Evolutionary conservation across 129 eudicot species (phyloP), one percentile per base, ranked within the genome.

Genomic region (Artemisia annua): DNA sequence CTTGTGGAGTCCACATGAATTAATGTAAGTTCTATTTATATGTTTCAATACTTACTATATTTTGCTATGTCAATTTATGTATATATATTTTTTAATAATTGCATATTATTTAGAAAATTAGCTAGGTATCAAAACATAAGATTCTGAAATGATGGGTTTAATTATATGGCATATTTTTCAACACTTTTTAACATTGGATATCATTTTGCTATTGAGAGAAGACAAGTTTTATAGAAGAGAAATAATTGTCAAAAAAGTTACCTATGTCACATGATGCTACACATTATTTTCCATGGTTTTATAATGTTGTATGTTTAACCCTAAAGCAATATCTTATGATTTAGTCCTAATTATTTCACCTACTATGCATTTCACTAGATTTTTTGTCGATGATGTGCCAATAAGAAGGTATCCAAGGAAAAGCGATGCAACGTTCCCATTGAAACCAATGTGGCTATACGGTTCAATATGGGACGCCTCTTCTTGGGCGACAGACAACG

Each of bases 391-490:
- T 28, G 86, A 85, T 57, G 69, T 82, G 17, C 86, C 89, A 6
- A 82, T 85, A 69, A 71, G 89, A 35, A 85, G 86, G 50, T 85
- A 85, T 55, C 89, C 81, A 10, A 82, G 89, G 76, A 85, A 85
- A 71, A 85, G 86, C 14, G 79, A 32, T 7, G 84, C 86, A n/a
- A 82, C 89, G 4, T 85, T 85, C 54, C 89, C 89, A 4, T 49
- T 82, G 60, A 79, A 84, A 59, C 89, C 89, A 70, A 85, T 85
- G 89, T 85, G 86, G 86, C 24, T 82, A 61, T 85, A 85, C 14
- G 89, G 89, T 13, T 85, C 86, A 58, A 85, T 85, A 61, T 85
- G 89, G 89, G 89, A 85, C 13, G 89, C 89, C 3, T 85, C 89
- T 17, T 71, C 86, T 7, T 85, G 89, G 89, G 89, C 89, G 20